Conservation (phyloP, 805 yeast genomes). For the Isabelozyma gotoi region DNA sequence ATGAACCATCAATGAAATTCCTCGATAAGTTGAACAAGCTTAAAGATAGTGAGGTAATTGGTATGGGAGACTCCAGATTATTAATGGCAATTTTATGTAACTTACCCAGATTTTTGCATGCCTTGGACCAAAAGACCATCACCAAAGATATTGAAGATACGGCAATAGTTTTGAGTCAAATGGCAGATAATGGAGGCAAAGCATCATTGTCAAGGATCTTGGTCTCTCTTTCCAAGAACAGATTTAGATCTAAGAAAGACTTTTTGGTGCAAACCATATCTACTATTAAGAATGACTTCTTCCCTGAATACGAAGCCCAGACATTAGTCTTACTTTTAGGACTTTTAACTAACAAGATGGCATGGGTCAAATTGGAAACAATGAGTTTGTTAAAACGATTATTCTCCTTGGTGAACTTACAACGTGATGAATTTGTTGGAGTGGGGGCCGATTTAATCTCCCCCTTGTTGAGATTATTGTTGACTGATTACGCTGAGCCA, state of each 20-base stretch:
- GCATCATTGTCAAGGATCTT: slow-evolving; percentile 68
- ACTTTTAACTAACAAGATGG: slow-evolving; percentile 67
- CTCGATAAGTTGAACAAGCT: slow-evolving; percentile 68
- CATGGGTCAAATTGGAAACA: slow-evolving; percentile 81
- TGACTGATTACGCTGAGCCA: slow-evolving; percentile 84
- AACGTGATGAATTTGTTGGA: slow-evolving; percentile 75
- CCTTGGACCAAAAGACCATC: slow-evolving; percentile 57
- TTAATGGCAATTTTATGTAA: slow-evolving; percentile 73
- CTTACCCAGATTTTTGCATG: slow-evolving; percentile 81
- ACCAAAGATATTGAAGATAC: slow-evolving; percentile 49
- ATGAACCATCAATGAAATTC: slow-evolving; percentile 72
- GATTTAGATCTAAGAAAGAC: slow-evolving; percentile 89
- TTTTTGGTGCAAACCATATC: slow-evolving; percentile 79
- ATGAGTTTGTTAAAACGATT: slow-evolving; percentile 72
- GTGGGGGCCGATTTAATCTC: slow-evolving; percentile 94
- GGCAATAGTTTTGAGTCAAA: slow-evolving; percentile 44
- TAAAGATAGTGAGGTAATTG: slow-evolving; percentile 74
- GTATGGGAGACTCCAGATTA: slow-evolving; percentile 66
- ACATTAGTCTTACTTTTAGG: slow-evolving; percentile 76
- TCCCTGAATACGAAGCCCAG: slow-evolving; percentile 73
- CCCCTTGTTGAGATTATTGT: slow-evolving; percentile 74
- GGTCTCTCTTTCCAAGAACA: slow-evolving; percentile 69
- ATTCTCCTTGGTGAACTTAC: slow-evolving; percentile 75
- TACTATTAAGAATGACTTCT: slow-evolving; percentile 64
- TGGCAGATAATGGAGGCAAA: slow-evolving; percentile 60